Base-by-base conservation (phyloP, 768 basidiomycete species). In the Psilocybe cubensis region DNA sequence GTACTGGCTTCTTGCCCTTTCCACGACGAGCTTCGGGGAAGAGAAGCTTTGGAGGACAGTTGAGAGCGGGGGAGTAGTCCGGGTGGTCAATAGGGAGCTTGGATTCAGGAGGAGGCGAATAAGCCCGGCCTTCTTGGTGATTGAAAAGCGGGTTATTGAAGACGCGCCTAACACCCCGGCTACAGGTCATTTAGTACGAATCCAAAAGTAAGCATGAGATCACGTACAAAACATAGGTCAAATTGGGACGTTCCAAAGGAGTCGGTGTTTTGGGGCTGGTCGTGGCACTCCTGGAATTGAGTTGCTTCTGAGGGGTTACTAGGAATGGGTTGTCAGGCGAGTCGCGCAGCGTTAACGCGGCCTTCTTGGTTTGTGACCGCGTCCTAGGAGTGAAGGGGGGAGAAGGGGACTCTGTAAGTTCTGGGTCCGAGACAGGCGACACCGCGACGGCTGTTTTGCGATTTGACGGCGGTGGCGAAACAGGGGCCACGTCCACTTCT, bases 301-400 rank as follows among this genome's bases (percentile, higher is more conserved):
- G 71, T 69, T 52, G 41, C 4, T 76, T 76, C 10, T 54, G 62
- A 17, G 78, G 75, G 1, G 79, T 79, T 23, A 71, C 74, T 10
- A 91, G 76, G 76, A 91, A 91, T 0, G 89, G 89, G 56, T 91
- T 91, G 59, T 86, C 79, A 1, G 87, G 88, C 3, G 88, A 87
- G 68, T 89, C 87, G 17, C 84, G 47, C 73, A 69, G 41, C 77
- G 68, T 61, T 67, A 60, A 38, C 31, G 31, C 31, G 9, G 31
- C 31, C 31, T 14, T 38, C 50, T 64, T 57, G 62, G 67, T 53
- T 18, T 57, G 53, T 9, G 61, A 60, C 12, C 67, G 74, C 14
- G 67, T 66, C 47, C 73, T 75, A 1, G 77, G 68, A 6, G 80
- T 79, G 10, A 67, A 66, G n/a, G 79, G 77, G 7, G 78, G 76